Evolutionary conservation across 164 flowering plant genomes (phyloP).

Genomic region (Sextonia rubra): DNA sequence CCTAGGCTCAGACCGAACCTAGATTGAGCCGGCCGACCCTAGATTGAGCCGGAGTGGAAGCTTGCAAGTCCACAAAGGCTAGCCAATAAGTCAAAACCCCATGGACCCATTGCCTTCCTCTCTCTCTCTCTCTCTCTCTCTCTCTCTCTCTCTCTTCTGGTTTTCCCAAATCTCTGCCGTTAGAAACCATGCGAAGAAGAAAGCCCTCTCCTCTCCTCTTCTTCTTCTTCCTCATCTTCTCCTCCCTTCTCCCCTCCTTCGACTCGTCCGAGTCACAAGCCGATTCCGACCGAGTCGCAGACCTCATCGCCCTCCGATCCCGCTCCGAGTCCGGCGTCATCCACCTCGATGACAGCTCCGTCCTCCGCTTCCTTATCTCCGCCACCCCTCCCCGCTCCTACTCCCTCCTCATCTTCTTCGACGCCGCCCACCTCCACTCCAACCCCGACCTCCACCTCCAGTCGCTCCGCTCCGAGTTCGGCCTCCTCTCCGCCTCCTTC

Average conservation of each 20-base stretch:
- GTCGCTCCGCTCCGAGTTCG: constrained; percentile 60
- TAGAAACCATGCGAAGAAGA: too few species aligned
- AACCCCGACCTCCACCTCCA: constrained; percentile 70
- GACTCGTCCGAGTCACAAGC: constrained; percentile 19
- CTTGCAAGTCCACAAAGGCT: too few species aligned
- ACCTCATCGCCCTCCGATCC: constrained; percentile 62
- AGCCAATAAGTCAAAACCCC: too few species aligned
- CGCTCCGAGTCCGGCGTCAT: constrained; percentile 60
- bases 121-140: too few species aligned
- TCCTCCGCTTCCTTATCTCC: constrained; percentile 55
- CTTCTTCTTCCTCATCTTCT: constrained; percentile 25
- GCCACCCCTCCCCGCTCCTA: constrained; percentile 54
- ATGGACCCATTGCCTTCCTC: too few species aligned
- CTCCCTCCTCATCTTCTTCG: constrained; percentile 83
- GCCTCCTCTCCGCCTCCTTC: constrained; percentile 62
- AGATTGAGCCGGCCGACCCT: too few species aligned
- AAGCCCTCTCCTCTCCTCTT: neutral
- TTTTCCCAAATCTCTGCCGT: too few species aligned
- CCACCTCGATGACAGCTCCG: constrained; percentile 55
- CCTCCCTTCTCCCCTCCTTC: constrained; percentile 3
- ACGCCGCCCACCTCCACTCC: constrained; percentile 77
- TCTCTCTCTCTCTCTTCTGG: too few species aligned
- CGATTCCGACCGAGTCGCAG: constrained; percentile 43
- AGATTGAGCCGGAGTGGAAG: too few species aligned
- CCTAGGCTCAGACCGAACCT: too few species aligned